Percentiles rank a stretch among this genome's conserved stretches.
phyloP scores from a whole-genome alignment of 805 yeast species.

The Ogataea zsoltii region DNA sequence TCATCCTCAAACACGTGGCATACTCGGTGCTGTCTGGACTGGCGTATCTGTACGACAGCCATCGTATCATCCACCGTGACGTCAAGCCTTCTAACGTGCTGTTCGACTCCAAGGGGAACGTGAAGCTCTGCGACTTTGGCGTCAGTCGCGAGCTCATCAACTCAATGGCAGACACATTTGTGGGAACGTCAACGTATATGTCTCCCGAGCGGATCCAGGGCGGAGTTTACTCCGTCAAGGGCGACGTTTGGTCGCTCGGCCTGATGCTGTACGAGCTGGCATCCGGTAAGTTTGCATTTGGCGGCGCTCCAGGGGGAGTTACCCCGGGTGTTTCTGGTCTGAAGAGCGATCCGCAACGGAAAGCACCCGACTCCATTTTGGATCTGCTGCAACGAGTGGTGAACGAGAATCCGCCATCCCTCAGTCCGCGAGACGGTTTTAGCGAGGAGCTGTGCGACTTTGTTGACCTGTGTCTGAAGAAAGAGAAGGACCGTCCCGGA shows the following conservation, averaged over 20 bases:
- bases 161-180: slow-evolving; percentile 96
- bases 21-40: slow-evolving; percentile 79
- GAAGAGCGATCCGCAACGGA: slow-evolving; percentile 22
- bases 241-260: slow-evolving; percentile 97
- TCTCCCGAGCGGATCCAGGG: slow-evolving; percentile 98
- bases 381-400: slow-evolving; percentile 92
- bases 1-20: slow-evolving; percentile 71
- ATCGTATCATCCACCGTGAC: slow-evolving; percentile 91
- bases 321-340: slow-evolving; percentile 24
- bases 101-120: slow-evolving; percentile 80
- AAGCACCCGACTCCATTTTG: slow-evolving; percentile 78
- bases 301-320: slow-evolving; percentile 46
- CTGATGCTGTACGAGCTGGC: slow-evolving; percentile 87
- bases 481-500: slow-evolving; percentile 71
- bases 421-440: slow-evolving; percentile 46
- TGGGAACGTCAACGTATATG: slow-evolving; percentile 97
- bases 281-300: slow-evolving; percentile 79
- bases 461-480: slow-evolving; percentile 71
- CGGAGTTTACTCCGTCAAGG: slow-evolving; percentile 86
- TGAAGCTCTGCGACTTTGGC: slow-evolving; percentile 95
- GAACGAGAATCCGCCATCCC: slow-evolving; percentile 84
- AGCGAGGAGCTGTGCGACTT: slow-evolving; percentile 59
- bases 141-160: slow-evolving; percentile 89
- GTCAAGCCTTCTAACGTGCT: slow-evolving; percentile 94
- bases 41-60: slow-evolving; percentile 75